Evolutionary conservation across 1,284 basidiomycete genomes (phyloP), one percentile per base, ranked within the genome.

Genomic region (Ceratorhiza oryzae-sativae): DNA sequence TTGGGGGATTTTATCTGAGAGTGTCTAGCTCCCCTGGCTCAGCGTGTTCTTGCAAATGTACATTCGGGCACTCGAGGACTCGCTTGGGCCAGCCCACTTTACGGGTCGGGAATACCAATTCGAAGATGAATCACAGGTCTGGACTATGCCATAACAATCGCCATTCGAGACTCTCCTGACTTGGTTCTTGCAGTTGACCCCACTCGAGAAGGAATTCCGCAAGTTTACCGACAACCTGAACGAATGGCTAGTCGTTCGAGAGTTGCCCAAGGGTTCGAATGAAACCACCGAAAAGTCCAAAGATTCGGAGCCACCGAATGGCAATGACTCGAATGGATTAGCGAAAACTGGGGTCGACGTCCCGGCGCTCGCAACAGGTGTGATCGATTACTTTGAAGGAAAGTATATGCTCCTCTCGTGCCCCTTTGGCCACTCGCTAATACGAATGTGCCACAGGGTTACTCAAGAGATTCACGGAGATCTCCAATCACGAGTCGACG

Each of bases 51-150:
- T 93, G 65, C 88, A 90, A 78, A 81, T 90, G 34, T 94, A 94
- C 77, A 90, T 93, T 76, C 83, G 86, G 55, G 86, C 86, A 27
- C 32, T 71, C 30, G 68, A 71, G 36, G 68, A 56, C 86, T 93
- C 78, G 90, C 93, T 76, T 81, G 93, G 53, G 87, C 91, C 75
- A 89, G 91, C 73, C 86, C 84, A 0, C 88, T 91, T 1, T 90
- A 75, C 71, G 55, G 51, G 46, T 53, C 45, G 60, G 36, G 42
- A 75, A 75, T 36, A 60, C 92, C 78, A 90, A 91, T 77, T 91
- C 90, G 77, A 73, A 48, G 82, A 91, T 3, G 82, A 81, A 48
- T 83, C 84, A 71, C 76, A 85, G 20, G 74, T 74, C 56, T 42
- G 71, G 30, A 42, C 59, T 49, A 42, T 55, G 60, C 61, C 51